Percentiles rank a stretch among this genome's conserved stretches.
Conservation (phyloP, 441 rosid genomes). For the Eugenia klotzschiana region DNA sequence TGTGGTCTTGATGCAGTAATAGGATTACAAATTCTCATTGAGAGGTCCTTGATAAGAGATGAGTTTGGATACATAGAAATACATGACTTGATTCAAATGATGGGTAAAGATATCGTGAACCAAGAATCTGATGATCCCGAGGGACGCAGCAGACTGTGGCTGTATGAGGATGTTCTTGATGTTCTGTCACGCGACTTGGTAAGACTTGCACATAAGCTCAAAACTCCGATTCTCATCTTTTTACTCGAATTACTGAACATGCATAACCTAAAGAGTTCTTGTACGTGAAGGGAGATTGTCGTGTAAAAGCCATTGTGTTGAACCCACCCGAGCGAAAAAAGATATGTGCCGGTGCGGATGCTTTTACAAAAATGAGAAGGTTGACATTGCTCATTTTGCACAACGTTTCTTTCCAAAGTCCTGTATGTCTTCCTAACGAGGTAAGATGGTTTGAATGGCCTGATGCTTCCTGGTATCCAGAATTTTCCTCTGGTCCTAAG, state of each 20-base stretch:
- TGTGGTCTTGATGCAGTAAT: too few relatives aligned
- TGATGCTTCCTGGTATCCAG: neutral
- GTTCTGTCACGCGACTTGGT: neutral
- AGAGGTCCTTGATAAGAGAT: too few relatives aligned
- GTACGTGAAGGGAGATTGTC: neutral
- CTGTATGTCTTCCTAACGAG: too few relatives aligned
- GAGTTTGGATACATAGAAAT: too few relatives aligned
- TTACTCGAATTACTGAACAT: neutral
- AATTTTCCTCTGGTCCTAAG: too few relatives aligned
- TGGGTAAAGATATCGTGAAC: neutral
- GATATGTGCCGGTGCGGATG: neutral
- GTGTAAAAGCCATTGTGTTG: neutral
- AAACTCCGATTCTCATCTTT: neutral
- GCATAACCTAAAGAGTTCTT: accelerated
- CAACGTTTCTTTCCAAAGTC: neutral
- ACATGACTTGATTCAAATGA: neutral
- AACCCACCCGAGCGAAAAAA: accelerated
- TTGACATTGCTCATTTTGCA: neutral
- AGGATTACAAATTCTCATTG: too few relatives aligned
- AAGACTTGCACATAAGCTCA: neutral
- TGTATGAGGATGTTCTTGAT: neutral
- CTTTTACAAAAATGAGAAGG: neutral
- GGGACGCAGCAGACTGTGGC: neutral
- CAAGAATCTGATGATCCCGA: too few relatives aligned
- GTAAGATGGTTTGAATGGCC: too few relatives aligned